Base-by-base conservation (phyloP, 495 filamentous ascomycete species). In the Aspergillus leporis region DNA sequence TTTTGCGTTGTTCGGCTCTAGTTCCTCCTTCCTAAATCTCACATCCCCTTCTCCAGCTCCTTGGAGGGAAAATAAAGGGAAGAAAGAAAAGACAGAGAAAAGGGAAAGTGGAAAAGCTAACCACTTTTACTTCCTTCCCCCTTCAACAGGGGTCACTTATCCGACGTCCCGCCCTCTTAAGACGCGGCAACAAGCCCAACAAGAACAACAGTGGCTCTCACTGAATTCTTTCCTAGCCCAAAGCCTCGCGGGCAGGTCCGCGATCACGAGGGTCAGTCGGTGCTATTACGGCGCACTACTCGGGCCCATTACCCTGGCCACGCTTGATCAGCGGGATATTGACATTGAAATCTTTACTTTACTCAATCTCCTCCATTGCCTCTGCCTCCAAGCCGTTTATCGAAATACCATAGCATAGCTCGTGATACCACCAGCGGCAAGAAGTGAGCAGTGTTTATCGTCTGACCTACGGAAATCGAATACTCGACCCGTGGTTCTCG, bases 111-210 rank as follows among this genome's bases (percentile, higher is more conserved):
- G 21, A 47, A 47, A 9, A 47, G 9, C 19, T 4, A 47, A 47
- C 2, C 18, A 9, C 19, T 22, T 47, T 47, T 47, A 23, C n/a
- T 28, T 28, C 25, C 18, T 47, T 51, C 21, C 50, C 31, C 50
- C 50, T 53, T 32, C 50, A 40, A 53, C 51, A 53, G 51, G 51
- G 51, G 51, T 9, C n/a, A 5, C 25, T 23, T 53, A 38, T 25
- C 32, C 32, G 23, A 19, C 51, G 18, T 53, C 32, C 51, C 32
- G 51, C 51, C 41, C 32, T 32, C 23, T 53, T 23, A 53, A 53
- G 51, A 53, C 51, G 49, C 49, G 49, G 34, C 14, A 16, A 51
- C 9, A n/a, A 3, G 49, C 30, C 30, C 28, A 32, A 53, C 16
- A 53, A 40, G 22, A 8, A 22, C 48, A 28, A 18, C 31, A 22